Percentiles rank a stretch among this genome's conserved stretches.
Evolutionary conservation across 2,329 filamentous ascomycete species (phyloP).

Genomic region (Nemania sp.): DNA sequence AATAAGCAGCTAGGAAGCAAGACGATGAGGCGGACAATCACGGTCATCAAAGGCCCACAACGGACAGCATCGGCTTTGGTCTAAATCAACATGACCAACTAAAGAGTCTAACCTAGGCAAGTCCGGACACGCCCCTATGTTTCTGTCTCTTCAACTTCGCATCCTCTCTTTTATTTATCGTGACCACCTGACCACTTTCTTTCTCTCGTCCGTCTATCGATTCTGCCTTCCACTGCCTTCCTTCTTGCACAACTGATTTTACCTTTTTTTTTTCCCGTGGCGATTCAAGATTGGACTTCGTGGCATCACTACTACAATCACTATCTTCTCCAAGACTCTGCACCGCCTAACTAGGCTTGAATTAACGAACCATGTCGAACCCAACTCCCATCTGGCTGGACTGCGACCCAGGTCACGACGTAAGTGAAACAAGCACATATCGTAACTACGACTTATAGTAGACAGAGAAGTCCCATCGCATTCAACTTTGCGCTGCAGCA

Average conservation of each 20-base stretch:
- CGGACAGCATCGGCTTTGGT: constrained; percentile 12
- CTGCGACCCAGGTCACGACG: constrained; percentile 68
- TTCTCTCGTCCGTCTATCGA: not conserved
- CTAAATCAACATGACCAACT: constrained; percentile 5
- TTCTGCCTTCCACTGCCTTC: not conserved
- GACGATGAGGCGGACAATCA: not conserved
- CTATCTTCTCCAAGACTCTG: not conserved
- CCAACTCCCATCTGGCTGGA: constrained; percentile 62
- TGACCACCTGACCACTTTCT: not conserved
- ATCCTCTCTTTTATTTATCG: constrained; percentile 2
- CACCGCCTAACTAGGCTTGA: not conserved
- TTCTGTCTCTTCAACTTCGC: not conserved
- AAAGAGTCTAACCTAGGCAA: not conserved
- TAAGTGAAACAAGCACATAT: constrained; percentile 45
- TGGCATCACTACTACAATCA: too few species aligned
- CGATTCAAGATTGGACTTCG: not conserved
- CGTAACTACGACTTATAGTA: not conserved
- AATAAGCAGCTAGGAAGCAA: not conserved
- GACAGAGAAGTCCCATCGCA: too few species aligned
- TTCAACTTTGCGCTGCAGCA: not conserved
- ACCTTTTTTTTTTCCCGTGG: too few species aligned
- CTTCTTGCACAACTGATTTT: not conserved
- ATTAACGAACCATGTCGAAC: constrained; percentile 32
- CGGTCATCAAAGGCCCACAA: constrained; percentile 22
- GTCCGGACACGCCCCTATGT: not conserved